Conservation (phyloP, 805 yeast species). For the Candida gorgasii region DNA sequence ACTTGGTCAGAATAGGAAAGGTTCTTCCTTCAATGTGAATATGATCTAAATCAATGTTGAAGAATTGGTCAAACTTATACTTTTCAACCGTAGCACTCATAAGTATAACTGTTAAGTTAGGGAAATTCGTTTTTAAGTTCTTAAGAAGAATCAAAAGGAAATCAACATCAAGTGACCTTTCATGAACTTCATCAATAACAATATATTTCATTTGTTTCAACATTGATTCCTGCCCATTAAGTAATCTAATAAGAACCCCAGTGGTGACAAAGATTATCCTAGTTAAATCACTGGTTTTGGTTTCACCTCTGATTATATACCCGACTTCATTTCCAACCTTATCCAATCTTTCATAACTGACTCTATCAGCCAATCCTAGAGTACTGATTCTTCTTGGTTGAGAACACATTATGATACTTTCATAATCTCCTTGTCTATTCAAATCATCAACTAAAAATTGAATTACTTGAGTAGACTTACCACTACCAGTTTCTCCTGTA, state of each 20-base stretch:
- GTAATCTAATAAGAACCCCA: slow-evolving; percentile 76
- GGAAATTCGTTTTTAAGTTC: slow-evolving; percentile 49
- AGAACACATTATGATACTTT: slow-evolving; percentile 73
- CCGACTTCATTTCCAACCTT: slow-evolving; percentile 78
- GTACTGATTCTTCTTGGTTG: slow-evolving; percentile 97
- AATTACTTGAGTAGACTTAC: slow-evolving; percentile 92
- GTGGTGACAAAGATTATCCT: slow-evolving; percentile 88
- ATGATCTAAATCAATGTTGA: slow-evolving; percentile 53
- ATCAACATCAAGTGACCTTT: slow-evolving; percentile 89
- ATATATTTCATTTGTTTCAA: slow-evolving; percentile 65
- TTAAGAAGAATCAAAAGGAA: slow-evolving; percentile 77
- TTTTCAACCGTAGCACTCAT: slow-evolving; percentile 95
- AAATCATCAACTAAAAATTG: slow-evolving; percentile 82
- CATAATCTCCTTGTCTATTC: slow-evolving; percentile 47
- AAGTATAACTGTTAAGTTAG: slow-evolving; percentile 65
- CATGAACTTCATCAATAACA: slow-evolving; percentile 95
- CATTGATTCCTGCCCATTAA: slow-evolving; percentile 23
- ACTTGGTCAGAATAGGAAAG: slow-evolving; percentile 81
- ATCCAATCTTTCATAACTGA: slow-evolving; percentile 76
- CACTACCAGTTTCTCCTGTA: slow-evolving; percentile 98
- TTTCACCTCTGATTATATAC: slow-evolving; percentile 87
- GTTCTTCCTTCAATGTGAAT: slow-evolving; percentile 92
- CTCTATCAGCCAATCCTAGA: slow-evolving; percentile 90
- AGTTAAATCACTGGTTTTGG: slow-evolving; percentile 59
- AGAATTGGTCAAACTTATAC: slow-evolving; percentile 64